Percentiles rank a stretch among this genome's conserved stretches.
Conservation (phyloP, 1,139 yeast species). For the Geotrichum histeridarum region DNA sequence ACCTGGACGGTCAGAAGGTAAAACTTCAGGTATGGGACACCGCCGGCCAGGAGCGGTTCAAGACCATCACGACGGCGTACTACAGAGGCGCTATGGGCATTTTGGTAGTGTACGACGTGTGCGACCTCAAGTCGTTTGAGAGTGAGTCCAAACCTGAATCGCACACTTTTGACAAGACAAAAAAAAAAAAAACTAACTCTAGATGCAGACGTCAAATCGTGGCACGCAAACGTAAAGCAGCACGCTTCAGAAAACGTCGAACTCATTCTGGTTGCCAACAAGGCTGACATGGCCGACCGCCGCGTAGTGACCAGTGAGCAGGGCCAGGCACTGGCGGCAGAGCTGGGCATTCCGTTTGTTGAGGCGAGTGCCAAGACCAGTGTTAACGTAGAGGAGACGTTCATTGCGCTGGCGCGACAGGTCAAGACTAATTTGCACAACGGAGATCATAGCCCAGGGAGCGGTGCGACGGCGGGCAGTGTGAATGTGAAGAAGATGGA, state of each 20-base stretch:
- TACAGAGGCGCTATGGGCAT: slow-evolving; percentile 99
- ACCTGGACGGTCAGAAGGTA: slow-evolving; percentile 84
- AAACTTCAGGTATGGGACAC: slow-evolving; percentile 98
- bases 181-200: slow-evolving; percentile 1
- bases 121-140: slow-evolving; percentile 89
- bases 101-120: slow-evolving; percentile 89
- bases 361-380: slow-evolving; percentile 96
- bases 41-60: slow-evolving; percentile 96
- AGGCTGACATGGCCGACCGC: slow-evolving; percentile 74
- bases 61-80: slow-evolving; percentile 96
- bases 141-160: slow-evolving; percentile 35
- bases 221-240: slow-evolving; percentile 93
- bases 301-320: slow-evolving; percentile 77
- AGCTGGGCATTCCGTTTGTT: slow-evolving; percentile 81
- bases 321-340: slow-evolving; percentile 85
- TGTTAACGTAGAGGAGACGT: slow-evolving; percentile 85
- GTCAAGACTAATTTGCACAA: slow-evolving; percentile 69
- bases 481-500: slow-evolving; percentile 26
- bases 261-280: slow-evolving; percentile 88
- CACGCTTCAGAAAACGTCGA: slow-evolving; percentile 96
- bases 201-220: slow-evolving; percentile 58
- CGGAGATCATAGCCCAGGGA: slow-evolving; percentile 28
- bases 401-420: slow-evolving; percentile 82
- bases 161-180: too few relatives aligned
- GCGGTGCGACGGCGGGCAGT: slow-evolving; percentile 24